Conservation (phyloP, 306 rosid genomes). For the Vigna nakashimae region DNA sequence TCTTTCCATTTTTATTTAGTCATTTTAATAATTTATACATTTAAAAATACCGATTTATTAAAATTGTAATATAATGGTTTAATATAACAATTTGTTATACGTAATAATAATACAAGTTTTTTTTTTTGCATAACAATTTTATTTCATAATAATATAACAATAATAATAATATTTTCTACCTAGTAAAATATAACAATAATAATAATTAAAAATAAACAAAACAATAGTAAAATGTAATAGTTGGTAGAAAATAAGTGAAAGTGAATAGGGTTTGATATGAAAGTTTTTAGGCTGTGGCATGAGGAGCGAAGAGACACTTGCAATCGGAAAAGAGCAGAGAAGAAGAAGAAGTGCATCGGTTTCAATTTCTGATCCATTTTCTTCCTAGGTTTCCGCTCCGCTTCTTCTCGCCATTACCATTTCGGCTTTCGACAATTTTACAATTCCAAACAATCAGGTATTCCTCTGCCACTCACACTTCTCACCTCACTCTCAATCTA, state of each 20-base stretch:
- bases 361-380: constrained; percentile 7
- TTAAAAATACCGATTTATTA: too few relatives aligned
- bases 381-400: constrained; percentile 5
- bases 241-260: neutral
- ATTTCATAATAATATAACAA: too few relatives aligned
- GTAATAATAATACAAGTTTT: too few relatives aligned
- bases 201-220: neutral
- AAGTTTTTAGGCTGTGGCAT: neutral
- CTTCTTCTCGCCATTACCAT: neutral
- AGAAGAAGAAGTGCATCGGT: constrained; percentile 1
- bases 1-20: too few relatives aligned
- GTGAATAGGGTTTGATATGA: constrained; percentile 29
- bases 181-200: too few relatives aligned
- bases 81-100: too few relatives aligned
- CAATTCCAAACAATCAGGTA: neutral
- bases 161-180: too few relatives aligned
- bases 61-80: too few relatives aligned
- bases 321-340: constrained; percentile 5
- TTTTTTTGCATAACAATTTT: too few relatives aligned
- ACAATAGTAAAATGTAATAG: neutral
- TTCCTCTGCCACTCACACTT: neutral
- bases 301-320: constrained; percentile 20
- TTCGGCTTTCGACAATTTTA: neutral
- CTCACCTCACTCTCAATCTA: constrained; percentile 13
- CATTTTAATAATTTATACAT: too few relatives aligned